Percentiles rank a stretch among this genome's conserved stretches.
phyloP scores from a whole-genome alignment of 2,329 filamentous ascomycete species.

The Fusarium sp. region DNA sequence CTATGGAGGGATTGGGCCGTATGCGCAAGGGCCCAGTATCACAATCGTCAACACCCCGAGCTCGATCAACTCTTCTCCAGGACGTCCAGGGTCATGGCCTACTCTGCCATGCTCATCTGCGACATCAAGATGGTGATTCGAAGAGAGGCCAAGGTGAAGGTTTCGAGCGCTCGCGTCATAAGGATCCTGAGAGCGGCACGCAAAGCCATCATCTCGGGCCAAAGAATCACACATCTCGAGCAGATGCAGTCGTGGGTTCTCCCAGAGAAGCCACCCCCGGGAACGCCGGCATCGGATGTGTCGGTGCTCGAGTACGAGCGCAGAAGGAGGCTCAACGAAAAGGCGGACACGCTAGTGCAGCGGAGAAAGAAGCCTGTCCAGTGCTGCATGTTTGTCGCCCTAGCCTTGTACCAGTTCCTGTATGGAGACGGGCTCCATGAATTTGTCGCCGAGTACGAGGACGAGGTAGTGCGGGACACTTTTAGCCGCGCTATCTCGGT shows the following conservation, averaged over 20 bases:
- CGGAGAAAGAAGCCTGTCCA: conserved; percentile 29
- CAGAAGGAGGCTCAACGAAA: conserved; percentile 20
- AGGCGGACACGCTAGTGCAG: conserved; percentile 14
- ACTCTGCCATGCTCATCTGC: conserved; percentile 20
- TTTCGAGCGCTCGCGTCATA: conserved; percentile 14
- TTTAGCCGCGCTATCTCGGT: conserved; percentile 25
- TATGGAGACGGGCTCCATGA: conserved; percentile 23
- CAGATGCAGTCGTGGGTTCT: conserved; percentile 19
- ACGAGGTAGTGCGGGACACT: conserved; percentile 26
- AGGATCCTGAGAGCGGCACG: conserved; percentile 21
- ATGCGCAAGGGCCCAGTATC: conserved; percentile 10
- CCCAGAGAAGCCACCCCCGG: conserved; percentile 5
- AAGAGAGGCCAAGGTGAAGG: conserved; percentile 1
- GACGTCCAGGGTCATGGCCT: conserved; percentile 25
- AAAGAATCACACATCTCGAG: conserved; percentile 31
- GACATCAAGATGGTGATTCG: conserved; percentile 29
- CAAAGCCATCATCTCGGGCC: conserved; percentile 24
- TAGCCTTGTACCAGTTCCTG: conserved; percentile 26
- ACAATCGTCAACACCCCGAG: conserved; percentile 7
- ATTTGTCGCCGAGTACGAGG: conserved; percentile 34
- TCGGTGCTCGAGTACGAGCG: conserved; percentile 18
- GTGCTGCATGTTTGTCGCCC: conserved; percentile 33
- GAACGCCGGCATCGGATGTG: neutral
- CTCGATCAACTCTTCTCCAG: conserved; percentile 19
- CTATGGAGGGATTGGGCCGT: conserved; percentile 19